Base-by-base conservation (phyloP, 1,139 yeast genomes). In the Pichia sp. region DNA sequence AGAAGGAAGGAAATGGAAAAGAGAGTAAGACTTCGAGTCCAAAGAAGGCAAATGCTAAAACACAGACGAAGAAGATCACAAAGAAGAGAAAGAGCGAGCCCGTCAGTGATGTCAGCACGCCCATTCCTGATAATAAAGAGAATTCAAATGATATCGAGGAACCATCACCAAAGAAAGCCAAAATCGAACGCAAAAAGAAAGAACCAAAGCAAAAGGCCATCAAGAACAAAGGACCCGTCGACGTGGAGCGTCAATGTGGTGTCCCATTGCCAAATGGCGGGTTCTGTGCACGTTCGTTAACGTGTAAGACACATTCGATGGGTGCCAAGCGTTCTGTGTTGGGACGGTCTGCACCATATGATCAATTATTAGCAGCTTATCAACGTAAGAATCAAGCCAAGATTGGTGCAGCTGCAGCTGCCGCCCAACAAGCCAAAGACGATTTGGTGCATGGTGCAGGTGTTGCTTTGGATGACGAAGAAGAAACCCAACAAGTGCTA, bases 261-360 rank as follows among this genome's bases (percentile, higher is more conserved):
- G 99, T 93, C 8, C 88, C 91, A 3, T 69, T 93, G 51, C 90
- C 96, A 0, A 85, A 85, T 53, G 98, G 98, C 11, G 96, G 95
- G 0, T 82, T 82, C 59, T 93, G 99, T 73, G 96, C 97, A 7
- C 76, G 99, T 47, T 89, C 97, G 0, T 73, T 93, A 53, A 93
- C 99, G 0, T 93, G 99, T 74, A 93, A 93, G 64, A 90, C 98
- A 0, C 99, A 93, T 67, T 88, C 97, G 1, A 91, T 93, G 97
- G 97, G 97, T 24, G 96, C 97, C 21, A 93, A 93, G 61, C 78
- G 99, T 58, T 93, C 96, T 1, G 99, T 93, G 21, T 81, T 81
- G 28, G 99, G 99, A 7, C 76, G 99, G 58, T 82, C 95, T 44
- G 91, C 94, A 9, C 91, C 97, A 0, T 93, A 90, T 66, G 99